A percentile compares a stretch with the other conserved stretches of the same genome.
phyloP scores from a whole-genome alignment of 169 alveolate genomes.

The Cyclospora cayetanensis region DNA sequence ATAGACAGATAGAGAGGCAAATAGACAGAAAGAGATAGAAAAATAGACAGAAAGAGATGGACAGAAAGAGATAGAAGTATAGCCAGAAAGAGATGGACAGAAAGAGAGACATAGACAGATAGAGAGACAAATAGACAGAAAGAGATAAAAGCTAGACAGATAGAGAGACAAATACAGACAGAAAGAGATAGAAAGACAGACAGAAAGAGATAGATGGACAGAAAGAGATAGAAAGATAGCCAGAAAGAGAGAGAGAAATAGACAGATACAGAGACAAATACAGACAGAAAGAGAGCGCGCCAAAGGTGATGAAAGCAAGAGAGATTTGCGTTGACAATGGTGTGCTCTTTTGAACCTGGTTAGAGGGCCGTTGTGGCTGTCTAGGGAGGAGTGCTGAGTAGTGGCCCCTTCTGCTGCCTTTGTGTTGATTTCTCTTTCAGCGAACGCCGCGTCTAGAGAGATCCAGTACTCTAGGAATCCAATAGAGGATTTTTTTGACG shows the following conservation, averaged over 20 bases:
- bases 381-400: too few relatives aligned
- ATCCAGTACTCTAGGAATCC: conserved; percentile 7
- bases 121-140: not conserved
- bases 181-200: not conserved
- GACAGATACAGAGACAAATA: not conserved
- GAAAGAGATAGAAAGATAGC: not conserved
- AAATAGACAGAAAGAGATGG: not conserved
- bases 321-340: not conserved
- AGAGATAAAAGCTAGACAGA: not conserved
- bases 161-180: not conserved
- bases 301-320: not conserved
- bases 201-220: not conserved
- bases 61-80: not conserved
- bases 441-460: not conserved
- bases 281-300: not conserved
- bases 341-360: not conserved
- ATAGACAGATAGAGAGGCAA: not conserved
- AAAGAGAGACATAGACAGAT: not conserved
- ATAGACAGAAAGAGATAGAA: not conserved
- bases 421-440: not conserved
- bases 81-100: not conserved
- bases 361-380: too few relatives aligned
- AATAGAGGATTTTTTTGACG: not conserved
- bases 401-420: not conserved
- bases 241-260: not conserved